A percentile compares a stretch with the other conserved stretches of the same genome.
Conservation (phyloP, 768 basidiomycete genomes). For the Podaxis pistillaris region DNA sequence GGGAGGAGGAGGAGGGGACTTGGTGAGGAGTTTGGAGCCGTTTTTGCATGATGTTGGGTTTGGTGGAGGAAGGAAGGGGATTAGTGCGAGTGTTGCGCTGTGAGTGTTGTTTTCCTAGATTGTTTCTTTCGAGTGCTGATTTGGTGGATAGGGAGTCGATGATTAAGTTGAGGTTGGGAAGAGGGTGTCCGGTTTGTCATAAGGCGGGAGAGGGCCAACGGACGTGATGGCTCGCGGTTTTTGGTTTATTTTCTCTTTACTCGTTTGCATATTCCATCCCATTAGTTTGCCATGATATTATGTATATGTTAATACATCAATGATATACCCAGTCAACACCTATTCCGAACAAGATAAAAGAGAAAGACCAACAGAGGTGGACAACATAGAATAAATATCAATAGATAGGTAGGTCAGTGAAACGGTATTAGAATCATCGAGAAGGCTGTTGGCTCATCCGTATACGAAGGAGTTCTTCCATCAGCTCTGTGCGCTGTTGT, state of each 20-base stretch:
- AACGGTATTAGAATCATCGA: background rate
- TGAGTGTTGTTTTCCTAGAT: conserved; percentile 36
- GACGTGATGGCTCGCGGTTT: conserved; percentile 2
- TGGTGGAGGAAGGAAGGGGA: conserved; percentile 38
- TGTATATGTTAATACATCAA: background rate
- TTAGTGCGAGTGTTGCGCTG: conserved; percentile 80
- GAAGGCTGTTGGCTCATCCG: conserved; percentile 2
- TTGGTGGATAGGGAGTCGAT: conserved; percentile 17
- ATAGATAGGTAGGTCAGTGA: background rate
- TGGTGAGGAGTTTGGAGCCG: conserved; percentile 15
- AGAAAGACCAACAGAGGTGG: background rate
- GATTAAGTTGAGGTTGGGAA: conserved; percentile 14
- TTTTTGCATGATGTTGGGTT: conserved; percentile 22
- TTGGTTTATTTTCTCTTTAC: background rate
- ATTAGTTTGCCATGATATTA: background rate
- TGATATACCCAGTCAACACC: background rate
- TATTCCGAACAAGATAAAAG: background rate
- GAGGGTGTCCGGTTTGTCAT: conserved; percentile 20
- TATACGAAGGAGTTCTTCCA: conserved; percentile 11
- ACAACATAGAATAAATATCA: background rate
- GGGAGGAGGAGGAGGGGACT: conserved; percentile 47
- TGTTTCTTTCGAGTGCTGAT: background rate
- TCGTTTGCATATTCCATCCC: background rate
- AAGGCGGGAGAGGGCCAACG: conserved; percentile 11
- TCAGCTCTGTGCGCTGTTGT: conserved; percentile 10